Conservation (phyloP, 768 basidiomycete species). For the Phylloporus arenicola region DNA sequence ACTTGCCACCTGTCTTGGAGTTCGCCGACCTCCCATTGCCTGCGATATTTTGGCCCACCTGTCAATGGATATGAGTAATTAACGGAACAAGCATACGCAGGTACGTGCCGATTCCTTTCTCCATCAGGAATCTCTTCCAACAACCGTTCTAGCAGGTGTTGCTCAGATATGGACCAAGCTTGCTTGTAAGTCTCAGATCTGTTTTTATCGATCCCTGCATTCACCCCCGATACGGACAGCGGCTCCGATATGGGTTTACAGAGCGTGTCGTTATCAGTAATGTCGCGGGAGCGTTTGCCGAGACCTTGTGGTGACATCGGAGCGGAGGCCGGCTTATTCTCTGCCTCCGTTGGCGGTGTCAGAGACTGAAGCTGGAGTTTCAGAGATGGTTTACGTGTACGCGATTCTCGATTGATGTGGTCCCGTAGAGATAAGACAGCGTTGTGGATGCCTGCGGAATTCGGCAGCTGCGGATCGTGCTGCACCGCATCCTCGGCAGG, state of each 20-base stretch:
- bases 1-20: slow-evolving; percentile 82
- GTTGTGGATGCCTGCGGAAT: neutral
- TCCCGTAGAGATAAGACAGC: slow-evolving; percentile 8
- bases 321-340: slow-evolving; percentile 5
- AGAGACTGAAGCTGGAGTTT: slow-evolving; percentile 23
- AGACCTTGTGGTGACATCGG: slow-evolving; percentile 16
- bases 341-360: slow-evolving; percentile 7
- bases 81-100: neutral
- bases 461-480: neutral
- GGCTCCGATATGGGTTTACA: slow-evolving; percentile 15
- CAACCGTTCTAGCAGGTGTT: slow-evolving; percentile 68
- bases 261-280: slow-evolving; percentile 14
- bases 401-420: slow-evolving; percentile 11
- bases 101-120: slow-evolving; percentile 62
- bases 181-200: slow-evolving; percentile 71
- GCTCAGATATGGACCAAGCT: slow-evolving; percentile 71
- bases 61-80: slow-evolving; percentile 6
- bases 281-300: slow-evolving; percentile 26
- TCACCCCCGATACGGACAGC: slow-evolving; percentile 11
- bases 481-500: slow-evolving; percentile 2
- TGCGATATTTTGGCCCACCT: slow-evolving; percentile 80
- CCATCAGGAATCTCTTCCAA: slow-evolving; percentile 73
- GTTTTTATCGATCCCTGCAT: slow-evolving; percentile 21
- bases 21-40: slow-evolving; percentile 73
- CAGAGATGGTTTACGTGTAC: slow-evolving; percentile 29